Evolutionary conservation across 768 basidiomycete species (phyloP), one percentile per base, ranked within the genome.

Genomic region (Hysterangium stoloniferum): DNA sequence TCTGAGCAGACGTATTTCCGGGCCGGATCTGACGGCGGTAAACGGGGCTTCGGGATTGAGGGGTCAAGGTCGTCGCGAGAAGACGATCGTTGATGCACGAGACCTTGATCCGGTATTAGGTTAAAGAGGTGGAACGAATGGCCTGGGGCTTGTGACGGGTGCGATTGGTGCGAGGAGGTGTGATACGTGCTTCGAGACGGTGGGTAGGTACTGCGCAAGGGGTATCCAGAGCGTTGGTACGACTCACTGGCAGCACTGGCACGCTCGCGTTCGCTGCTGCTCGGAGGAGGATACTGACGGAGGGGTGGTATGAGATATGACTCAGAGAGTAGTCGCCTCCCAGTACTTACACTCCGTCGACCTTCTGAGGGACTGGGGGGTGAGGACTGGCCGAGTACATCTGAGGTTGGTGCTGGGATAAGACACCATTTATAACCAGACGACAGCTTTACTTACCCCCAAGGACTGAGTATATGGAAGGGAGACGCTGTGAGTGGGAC

Each of bases 1-100:
- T 51, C 49, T 11, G 49, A 28, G 28, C 49, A 51, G 6, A 42
- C 49, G 25, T 51, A 51, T 34, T 37, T 51, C 25, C 49, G 49
- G 12, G 49, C 37, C 9, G 49, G 49, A 43, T 51, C 49, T 9
- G 37, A 32, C 5, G 49, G 49, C 12, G 49, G 49, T 22, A 51
- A 33, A 27, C 49, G 49, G 6, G 49, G 49, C 27, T 43, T 41
- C 8, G 49, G 49, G 13, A 15, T 29, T 4, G 49, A 51, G 13
- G 49, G 49, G 24, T 51, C 49, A 24, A 51, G 49, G 25, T 51
- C 49, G 31, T 51, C 49, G 17, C 27, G 38, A 12, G 40, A 8
- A 15, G 49, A 41, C n/a, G 48, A 40, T 19, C 48, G 36, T 41
- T 50, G 48, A 29, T 50, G 48, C 17, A 50, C 36, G 20, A 50